Percentiles rank a stretch among this genome's conserved stretches.
phyloP scores from a whole-genome alignment of 805 yeast genomes.

The Barnettozyma vustinii region DNA sequence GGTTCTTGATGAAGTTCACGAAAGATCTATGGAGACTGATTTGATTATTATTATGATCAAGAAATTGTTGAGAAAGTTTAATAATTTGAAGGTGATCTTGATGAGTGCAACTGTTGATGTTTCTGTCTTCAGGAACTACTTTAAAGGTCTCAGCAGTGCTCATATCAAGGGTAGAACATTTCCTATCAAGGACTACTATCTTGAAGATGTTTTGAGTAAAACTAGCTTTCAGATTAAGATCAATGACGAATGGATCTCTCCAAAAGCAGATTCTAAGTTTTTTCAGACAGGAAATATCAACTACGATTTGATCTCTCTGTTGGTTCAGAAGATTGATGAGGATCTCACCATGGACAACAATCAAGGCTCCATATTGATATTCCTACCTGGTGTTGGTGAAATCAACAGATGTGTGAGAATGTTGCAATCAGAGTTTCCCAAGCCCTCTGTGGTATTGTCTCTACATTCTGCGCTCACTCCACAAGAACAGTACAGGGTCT shows the following conservation, averaged over 20 bases:
- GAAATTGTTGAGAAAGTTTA: constrained; percentile 40
- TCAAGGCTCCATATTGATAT: constrained; percentile 74
- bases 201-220: constrained; percentile 57
- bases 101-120: constrained; percentile 95
- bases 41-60: constrained; percentile 74
- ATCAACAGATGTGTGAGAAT: constrained; percentile 60
- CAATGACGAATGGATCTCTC: constrained; percentile 40
- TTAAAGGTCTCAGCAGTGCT: constrained; percentile 52
- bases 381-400: constrained; percentile 89
- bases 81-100: constrained; percentile 60
- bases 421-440: constrained; percentile 23
- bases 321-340: constrained; percentile 49
- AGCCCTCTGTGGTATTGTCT: constrained; percentile 49
- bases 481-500: constrained; percentile 74
- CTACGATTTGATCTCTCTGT: constrained; percentile 59
- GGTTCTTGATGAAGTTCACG: constrained; percentile 95
- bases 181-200: constrained; percentile 74
- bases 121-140: constrained; percentile 60
- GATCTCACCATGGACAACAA: constrained; percentile 36
- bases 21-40: constrained; percentile 87
- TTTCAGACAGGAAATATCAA: constrained; percentile 67
- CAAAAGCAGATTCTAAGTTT: constrained; percentile 60
- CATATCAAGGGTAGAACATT: constrained; percentile 93
- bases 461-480: constrained; percentile 86
- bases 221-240: constrained; percentile 50